Conservation (phyloP, 1,284 basidiomycete species). For the Inonotus obliquus region DNA sequence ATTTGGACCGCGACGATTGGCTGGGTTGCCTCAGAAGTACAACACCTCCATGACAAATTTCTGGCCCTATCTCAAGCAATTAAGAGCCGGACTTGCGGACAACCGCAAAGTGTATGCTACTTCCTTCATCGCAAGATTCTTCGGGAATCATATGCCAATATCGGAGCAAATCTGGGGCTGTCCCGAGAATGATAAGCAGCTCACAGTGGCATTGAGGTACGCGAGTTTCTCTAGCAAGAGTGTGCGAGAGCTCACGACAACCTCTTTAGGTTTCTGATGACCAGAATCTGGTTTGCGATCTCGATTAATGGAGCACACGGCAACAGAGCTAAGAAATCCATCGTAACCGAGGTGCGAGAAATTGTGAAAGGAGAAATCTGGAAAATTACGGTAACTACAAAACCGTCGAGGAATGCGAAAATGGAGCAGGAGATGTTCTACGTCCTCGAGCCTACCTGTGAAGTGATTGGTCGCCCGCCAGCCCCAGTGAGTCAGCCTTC, state of each 20-base stretch:
- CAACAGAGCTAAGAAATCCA: constrained; percentile 32
- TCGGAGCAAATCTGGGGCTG: constrained; percentile 50
- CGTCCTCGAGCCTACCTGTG: constrained; percentile 64
- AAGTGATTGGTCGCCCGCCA: constrained; percentile 49
- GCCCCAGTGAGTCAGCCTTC: neutral
- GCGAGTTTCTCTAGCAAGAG: neutral
- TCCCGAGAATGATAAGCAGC: constrained; percentile 53
- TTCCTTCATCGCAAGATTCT: constrained; percentile 45
- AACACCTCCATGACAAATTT: constrained; percentile 49
- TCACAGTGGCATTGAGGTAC: constrained; percentile 52
- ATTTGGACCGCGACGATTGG: constrained; percentile 47
- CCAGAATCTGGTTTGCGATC: constrained; percentile 55
- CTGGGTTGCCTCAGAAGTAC: constrained; percentile 33
- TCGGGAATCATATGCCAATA: constrained; percentile 33
- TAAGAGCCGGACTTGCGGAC: constrained; percentile 38
- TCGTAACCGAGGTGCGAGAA: constrained; percentile 42
- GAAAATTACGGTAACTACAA: constrained; percentile 38
- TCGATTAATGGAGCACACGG: constrained; percentile 34
- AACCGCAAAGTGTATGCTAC: constrained; percentile 36
- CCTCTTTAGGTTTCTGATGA: constrained; percentile 50
- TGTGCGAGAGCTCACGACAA: too few relatives aligned
- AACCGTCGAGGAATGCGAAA: neutral
- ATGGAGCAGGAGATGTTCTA: constrained; percentile 37
- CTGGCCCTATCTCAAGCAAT: constrained; percentile 60
- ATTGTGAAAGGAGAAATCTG: constrained; percentile 56